Conservation (phyloP, 2,329 filamentous ascomycete species). For the Aspergillus uvarum region DNA sequence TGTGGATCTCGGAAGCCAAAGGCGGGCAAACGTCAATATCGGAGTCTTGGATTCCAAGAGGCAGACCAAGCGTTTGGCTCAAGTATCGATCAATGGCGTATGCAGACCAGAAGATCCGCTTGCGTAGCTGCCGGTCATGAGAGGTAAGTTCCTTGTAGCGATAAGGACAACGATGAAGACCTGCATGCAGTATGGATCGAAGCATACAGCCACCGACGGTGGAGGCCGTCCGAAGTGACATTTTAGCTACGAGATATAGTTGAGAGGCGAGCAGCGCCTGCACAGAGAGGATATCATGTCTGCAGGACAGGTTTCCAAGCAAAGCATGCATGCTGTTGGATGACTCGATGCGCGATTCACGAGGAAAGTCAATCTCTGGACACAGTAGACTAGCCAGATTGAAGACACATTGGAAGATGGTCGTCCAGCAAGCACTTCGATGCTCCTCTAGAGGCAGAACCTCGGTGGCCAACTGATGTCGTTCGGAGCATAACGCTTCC, state of each 20-base stretch:
- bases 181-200: constrained; percentile 51
- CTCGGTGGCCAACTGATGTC: background rate
- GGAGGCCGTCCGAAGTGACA: constrained; percentile 52
- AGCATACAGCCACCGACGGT: constrained; percentile 50
- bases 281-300: constrained; percentile 48
- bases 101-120: constrained; percentile 45
- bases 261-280: constrained; percentile 52
- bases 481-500: constrained; percentile 42
- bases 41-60: constrained; percentile 44
- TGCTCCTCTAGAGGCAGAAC: constrained; percentile 15
- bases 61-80: constrained; percentile 42
- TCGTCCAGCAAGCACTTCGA: constrained; percentile 32
- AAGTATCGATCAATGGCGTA: constrained; percentile 45
- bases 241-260: constrained; percentile 49
- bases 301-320: constrained; percentile 39
- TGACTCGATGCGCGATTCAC: constrained; percentile 40
- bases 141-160: constrained; percentile 49
- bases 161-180: constrained; percentile 54
- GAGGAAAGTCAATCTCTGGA: constrained; percentile 33
- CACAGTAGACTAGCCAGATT: constrained; percentile 46
- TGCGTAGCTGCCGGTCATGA: constrained; percentile 42
- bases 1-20: constrained; percentile 42
- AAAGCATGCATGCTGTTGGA: constrained; percentile 40
- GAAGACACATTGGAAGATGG: constrained; percentile 53
- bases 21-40: constrained; percentile 50